Percentiles rank a stretch among this genome's conserved stretches.
Conservation (phyloP, 208 protist genomes). For the Trichomonas tenax region DNA sequence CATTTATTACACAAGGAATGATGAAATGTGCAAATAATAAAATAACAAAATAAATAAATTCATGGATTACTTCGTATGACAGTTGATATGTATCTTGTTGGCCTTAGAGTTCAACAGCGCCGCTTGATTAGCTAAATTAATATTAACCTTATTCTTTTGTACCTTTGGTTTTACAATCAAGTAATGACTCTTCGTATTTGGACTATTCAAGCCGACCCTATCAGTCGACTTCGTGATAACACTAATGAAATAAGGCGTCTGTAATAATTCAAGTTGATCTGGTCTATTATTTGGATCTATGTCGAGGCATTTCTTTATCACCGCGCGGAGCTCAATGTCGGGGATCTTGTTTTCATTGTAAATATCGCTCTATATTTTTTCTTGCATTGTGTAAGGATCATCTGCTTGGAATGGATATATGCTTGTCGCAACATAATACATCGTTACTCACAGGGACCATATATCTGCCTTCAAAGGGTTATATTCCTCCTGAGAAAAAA, state of each 20-base stretch:
- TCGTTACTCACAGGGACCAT: conserved; percentile 49
- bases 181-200: background rate
- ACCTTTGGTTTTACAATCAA: background rate
- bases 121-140: background rate
- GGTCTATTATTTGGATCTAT: background rate
- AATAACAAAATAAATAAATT: background rate
- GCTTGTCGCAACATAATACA: background rate
- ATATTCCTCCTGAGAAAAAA: background rate
- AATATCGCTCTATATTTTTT: background rate
- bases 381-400: background rate
- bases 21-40: background rate
- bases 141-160: background rate
- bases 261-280: background rate
- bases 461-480: conserved; percentile 42
- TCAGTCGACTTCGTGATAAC: background rate
- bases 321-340: background rate
- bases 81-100: background rate
- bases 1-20: background rate
- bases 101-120: background rate
- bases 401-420: background rate
- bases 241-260: background rate
- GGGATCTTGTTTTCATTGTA: background rate
- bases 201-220: background rate
- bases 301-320: background rate
- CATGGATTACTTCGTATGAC: background rate